Conservation (phyloP, 805 yeast genomes). For the Ogataea philodendri region DNA sequence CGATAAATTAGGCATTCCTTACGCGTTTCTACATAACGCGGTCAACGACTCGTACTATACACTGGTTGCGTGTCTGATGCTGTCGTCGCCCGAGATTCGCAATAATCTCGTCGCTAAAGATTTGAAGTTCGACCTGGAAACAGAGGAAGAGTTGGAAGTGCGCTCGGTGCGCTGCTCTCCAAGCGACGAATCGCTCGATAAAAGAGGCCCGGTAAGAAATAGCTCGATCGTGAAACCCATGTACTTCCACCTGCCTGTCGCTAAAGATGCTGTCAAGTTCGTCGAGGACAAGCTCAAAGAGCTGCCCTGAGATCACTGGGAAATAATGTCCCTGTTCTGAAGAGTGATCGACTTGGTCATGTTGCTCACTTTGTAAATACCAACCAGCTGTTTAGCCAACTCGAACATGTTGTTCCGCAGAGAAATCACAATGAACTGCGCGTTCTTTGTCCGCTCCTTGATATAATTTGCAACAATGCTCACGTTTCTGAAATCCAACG, state of each 20-base stretch:
- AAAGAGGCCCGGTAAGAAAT: constrained; percentile 4
- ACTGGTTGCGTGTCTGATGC: constrained; percentile 27
- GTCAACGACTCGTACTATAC: constrained; percentile 35
- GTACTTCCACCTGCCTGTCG: constrained; percentile 5
- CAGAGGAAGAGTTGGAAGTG: constrained; percentile 4
- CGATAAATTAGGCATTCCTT: constrained; percentile 29
- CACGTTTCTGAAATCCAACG: constrained; percentile 93
- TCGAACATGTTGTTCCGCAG: constrained; percentile 97
- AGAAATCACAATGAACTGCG: constrained; percentile 94
- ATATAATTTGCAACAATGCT: constrained; percentile 97
- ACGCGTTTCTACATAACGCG: constrained; percentile 33
- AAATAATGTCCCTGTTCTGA: constrained; percentile 53
- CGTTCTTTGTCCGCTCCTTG: constrained; percentile 91
- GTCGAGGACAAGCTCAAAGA: constrained; percentile 5
- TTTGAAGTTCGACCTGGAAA: constrained; percentile 2
- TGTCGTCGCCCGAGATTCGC: constrained; percentile 28
- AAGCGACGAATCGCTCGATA: constrained; percentile 14
- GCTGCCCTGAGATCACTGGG: constrained; percentile 7
- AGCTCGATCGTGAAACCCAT: neutral
- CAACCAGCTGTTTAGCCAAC: constrained; percentile 88
- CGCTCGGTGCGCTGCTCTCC: constrained; percentile 19
- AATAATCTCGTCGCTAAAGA: constrained; percentile 18
- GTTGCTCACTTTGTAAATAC: constrained; percentile 89
- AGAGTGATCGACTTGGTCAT: constrained; percentile 84
- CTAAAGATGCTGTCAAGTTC: constrained; percentile 2